These are phyloP conservation scores for Cryptosporidium ryanae DNA, from an alignment of 169 alveolate genomes.

Conservation along the genomic window DNA sequence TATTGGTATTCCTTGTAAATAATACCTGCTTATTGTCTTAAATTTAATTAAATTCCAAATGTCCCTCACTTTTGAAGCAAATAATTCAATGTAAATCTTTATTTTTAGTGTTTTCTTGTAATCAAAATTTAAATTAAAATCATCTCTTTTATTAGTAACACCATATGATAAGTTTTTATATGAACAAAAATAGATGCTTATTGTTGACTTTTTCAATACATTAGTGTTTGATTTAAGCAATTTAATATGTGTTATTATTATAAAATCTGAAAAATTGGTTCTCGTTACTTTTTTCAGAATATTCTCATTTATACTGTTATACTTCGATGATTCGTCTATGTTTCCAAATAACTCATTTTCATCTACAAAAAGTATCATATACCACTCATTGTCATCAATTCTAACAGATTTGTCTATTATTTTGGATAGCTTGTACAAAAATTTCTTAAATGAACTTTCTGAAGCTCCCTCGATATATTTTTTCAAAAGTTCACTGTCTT, in stretches of 20 bases:
- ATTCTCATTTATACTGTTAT: background rate
- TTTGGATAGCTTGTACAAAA: slow-evolving; percentile 27
- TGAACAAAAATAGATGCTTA: slow-evolving; percentile 24
- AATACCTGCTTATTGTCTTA: slow-evolving; percentile 41
- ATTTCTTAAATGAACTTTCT: slow-evolving; percentile 56
- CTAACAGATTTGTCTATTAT: slow-evolving; percentile 44
- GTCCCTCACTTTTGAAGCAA: slow-evolving; percentile 6
- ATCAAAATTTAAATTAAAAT: background rate
- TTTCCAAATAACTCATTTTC: slow-evolving; percentile 12
- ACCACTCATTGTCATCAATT: slow-evolving; percentile 48
- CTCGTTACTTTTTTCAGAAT: background rate
- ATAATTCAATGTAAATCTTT: slow-evolving; percentile 16
- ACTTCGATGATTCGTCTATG: background rate
- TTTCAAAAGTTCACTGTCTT: slow-evolving; percentile 8
- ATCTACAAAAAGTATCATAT: slow-evolving; percentile 35
- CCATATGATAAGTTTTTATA: slow-evolving; percentile 26
- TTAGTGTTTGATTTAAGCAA: slow-evolving; percentile 1
- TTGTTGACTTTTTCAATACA: background rate
- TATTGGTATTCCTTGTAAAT: slow-evolving; percentile 35
- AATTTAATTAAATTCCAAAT: slow-evolving; percentile 59
- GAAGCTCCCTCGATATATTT: slow-evolving; percentile 37
- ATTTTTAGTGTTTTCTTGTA: background rate
- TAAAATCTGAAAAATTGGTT: background rate
- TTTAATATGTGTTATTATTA: slow-evolving; percentile 23
- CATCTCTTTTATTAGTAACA: slow-evolving; percentile 9